phyloP scores from a whole-genome alignment of 2,329 filamentous ascomycete species.

The Fusarium siculi region DNA sequence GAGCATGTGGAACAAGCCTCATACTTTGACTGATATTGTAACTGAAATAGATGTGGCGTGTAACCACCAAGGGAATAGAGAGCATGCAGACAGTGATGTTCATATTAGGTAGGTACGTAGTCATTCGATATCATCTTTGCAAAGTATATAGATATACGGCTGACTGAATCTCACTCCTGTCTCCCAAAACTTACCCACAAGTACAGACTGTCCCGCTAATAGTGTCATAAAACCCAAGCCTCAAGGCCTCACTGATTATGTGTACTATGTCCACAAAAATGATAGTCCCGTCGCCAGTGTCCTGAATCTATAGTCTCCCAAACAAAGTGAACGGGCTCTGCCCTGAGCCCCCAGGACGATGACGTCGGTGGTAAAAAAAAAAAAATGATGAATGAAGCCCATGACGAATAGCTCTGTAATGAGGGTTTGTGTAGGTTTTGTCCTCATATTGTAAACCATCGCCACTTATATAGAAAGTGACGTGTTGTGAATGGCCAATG shows the following conservation, averaged over 20 bases:
- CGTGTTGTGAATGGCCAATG: background rate
- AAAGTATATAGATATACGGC: constrained; percentile 14
- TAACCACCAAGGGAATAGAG: background rate
- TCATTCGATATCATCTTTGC: background rate
- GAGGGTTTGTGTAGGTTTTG: background rate
- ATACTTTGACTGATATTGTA: background rate
- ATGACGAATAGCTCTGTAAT: constrained; percentile 4
- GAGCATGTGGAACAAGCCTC: background rate
- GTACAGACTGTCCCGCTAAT: background rate
- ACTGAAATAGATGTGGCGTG: background rate
- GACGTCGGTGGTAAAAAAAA: background rate
- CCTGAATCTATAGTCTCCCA: constrained; percentile 15
- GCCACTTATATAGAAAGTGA: background rate
- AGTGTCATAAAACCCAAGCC: background rate
- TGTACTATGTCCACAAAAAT: constrained; percentile 1
- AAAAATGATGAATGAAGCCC: background rate
- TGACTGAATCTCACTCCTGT: background rate
- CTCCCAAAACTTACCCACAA: background rate
- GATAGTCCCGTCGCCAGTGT: constrained; percentile 9
- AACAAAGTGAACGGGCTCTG: constrained; percentile 2
- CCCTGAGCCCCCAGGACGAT: background rate
- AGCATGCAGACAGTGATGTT: background rate
- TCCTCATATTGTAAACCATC: background rate
- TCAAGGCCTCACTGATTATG: constrained; percentile 3
- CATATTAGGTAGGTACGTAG: background rate